Evolutionary conservation across 2,329 filamentous ascomycete species (phyloP), one percentile per base, ranked within the genome.

Genomic region (Epicoccum sorghinum): DNA sequence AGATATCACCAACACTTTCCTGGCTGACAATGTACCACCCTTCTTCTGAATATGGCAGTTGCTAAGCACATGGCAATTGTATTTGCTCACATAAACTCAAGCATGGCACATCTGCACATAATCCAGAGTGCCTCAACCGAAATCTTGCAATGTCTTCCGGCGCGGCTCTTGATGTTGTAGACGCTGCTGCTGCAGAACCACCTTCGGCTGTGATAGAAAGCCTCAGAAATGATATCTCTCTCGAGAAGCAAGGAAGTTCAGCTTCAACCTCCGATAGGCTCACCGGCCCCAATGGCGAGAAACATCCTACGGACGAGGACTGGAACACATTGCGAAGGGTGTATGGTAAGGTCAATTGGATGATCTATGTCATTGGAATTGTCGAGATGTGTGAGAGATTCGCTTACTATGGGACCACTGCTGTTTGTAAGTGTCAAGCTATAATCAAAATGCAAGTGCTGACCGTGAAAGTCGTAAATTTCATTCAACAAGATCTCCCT

Each of bases 401-500:
- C 9, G 65, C 69, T 7, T 70, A 69, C 44, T 70, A 71, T 49
- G 69, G 68, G 18, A 71, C 68, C 18, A 70, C 65, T 9, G 60
- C 62, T 44, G 68, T 69, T 22, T 69, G 61, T 64, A 40, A 8
- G 38, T 47, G 27, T 14, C n/a, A 8, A 7, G 10, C 4, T n/a
- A 27, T 8, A 29, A 7, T 8, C 6, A 18, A 14, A 7, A 14
- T 10, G 6, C 18, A 50, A 7, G 18, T 4, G 23, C 55, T 60
- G n/a, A 62, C 18, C 3, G 4, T 13, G 27, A 4, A 35, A 64
- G 61, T 71, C 32, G 65, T 69, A 45, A 73, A 73, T 41, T 65
- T 72, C 57, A 71, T 73, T 14, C 67, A 69, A 43, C 77, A 84
- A 58, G 76, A 79, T 36, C 78, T 68, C 73, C 80, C 46, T 79